Base-by-base conservation (phyloP, 345 rosid species). In the Hibiscus syriacus region DNA sequence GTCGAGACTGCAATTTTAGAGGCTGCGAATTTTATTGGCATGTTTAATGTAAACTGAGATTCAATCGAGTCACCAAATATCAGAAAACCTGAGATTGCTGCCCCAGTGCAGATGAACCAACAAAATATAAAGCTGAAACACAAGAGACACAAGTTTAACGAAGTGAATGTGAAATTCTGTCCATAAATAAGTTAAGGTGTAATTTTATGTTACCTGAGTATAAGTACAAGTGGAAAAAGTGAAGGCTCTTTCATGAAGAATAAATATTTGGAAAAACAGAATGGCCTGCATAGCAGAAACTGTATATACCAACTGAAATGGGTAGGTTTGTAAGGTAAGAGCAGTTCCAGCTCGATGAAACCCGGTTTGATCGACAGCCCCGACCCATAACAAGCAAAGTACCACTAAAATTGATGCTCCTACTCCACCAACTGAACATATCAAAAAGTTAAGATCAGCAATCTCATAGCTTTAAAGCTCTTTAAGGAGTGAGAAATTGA, bases 51-150 rank as follows among this genome's bases (percentile, higher is more conserved):
- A n/a, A n/a, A n/a, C n/a, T n/a, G n/a, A n/a, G n/a, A n/a, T n/a
- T n/a, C n/a, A n/a, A n/a, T n/a, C n/a, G n/a, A n/a, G n/a, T n/a
- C n/a, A n/a, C n/a, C n/a, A n/a, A n/a, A n/a, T n/a, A n/a, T n/a
- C n/a, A n/a, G n/a, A n/a, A n/a, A n/a, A n/a, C n/a, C n/a, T n/a
- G n/a, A n/a, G n/a, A n/a, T n/a, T n/a, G n/a, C n/a, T n/a, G n/a
- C n/a, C n/a, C n/a, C n/a, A n/a, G n/a, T n/a, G n/a, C n/a, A n/a
- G n/a, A n/a, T n/a, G n/a, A n/a, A n/a, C n/a, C n/a, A n/a, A n/a
- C n/a, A n/a, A n/a, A n/a, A n/a, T n/a, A n/a, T n/a, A 73, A 90
- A 88, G 87, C 97, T 92, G 96, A 83, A 17, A 49, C n/a, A n/a
- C n/a, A n/a, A n/a, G n/a, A n/a, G n/a, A 54, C 89, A 76, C 16